Percentiles rank a stretch among this genome's conserved stretches.
phyloP scores from a whole-genome alignment of 192 early-diverging fungal genomes.

The Coemansia sp. region DNA sequence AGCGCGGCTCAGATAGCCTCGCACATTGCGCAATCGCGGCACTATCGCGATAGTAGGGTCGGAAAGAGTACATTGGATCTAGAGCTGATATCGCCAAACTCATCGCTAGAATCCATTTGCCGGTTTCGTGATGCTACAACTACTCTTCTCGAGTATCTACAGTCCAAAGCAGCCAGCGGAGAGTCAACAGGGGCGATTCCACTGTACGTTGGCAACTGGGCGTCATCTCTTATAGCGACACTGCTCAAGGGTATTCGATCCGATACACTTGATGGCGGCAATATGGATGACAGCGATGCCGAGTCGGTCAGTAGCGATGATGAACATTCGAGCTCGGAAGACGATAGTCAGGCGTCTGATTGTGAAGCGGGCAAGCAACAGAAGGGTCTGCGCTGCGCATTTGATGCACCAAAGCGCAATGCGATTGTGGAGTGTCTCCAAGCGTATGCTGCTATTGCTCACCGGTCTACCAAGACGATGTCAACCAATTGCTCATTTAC shows the following conservation, averaged over 20 bases:
- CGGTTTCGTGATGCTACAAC: constrained; percentile 20
- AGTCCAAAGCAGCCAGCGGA: constrained; percentile 25
- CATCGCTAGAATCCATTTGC: constrained; percentile 27
- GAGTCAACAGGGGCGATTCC: constrained; percentile 41
- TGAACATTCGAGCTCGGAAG: constrained; percentile 7
- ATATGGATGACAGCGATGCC: neutral
- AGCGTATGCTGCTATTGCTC: constrained; percentile 32
- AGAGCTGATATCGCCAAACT: constrained; percentile 11
- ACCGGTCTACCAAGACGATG: constrained; percentile 44
- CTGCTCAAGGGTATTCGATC: constrained; percentile 26
- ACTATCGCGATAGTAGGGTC: neutral
- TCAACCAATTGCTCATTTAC: constrained; percentile 9
- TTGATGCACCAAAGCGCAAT: constrained; percentile 25
- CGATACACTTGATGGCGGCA: neutral
- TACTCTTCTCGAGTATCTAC: constrained; percentile 32
- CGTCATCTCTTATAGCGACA: constrained; percentile 31
- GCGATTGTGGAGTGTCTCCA: constrained; percentile 41
- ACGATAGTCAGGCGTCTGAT: neutral
- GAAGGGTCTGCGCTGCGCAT: neutral
- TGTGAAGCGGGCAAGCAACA: neutral
- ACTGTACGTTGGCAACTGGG: constrained; percentile 41
- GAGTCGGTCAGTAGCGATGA: neutral
- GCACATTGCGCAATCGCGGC: constrained; percentile 45
- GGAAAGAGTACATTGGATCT: neutral
- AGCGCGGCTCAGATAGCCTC: constrained; percentile 63